Percentiles rank a stretch among this genome's conserved stretches.
phyloP scores from a whole-genome alignment of 2,329 filamentous ascomycete species.

The Claviceps quebecensis region DNA sequence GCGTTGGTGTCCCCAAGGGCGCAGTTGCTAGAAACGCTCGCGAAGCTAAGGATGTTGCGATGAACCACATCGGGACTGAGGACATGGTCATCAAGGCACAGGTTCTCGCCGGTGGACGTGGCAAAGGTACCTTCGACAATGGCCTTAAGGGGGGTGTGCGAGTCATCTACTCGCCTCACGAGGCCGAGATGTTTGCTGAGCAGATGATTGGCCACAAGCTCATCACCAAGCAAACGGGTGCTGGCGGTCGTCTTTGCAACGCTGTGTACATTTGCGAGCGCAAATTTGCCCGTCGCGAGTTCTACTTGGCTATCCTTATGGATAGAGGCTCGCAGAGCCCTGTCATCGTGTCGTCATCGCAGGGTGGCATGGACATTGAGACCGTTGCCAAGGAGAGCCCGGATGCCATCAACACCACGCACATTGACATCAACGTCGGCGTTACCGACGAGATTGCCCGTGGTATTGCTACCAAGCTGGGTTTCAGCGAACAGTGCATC shows the following conservation, averaged over 20 bases:
- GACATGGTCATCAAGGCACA: conserved; percentile 99
- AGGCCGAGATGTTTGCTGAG: conserved; percentile 92
- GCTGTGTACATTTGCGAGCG: conserved; percentile 98
- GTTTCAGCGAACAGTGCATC: conserved; percentile 96
- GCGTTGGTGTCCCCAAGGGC: conserved; percentile 83
- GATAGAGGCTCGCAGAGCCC: conserved; percentile 82
- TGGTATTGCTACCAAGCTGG: conserved; percentile 79
- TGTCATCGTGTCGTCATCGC: conserved; percentile 93
- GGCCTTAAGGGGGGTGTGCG: conserved; percentile 97
- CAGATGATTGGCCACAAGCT: conserved; percentile 99
- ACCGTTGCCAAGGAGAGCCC: conserved; percentile 95
- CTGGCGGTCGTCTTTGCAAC: conserved; percentile 84
- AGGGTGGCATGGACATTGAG: conserved; percentile 99
- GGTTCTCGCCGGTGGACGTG: conserved; percentile 91
- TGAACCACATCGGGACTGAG: conserved; percentile 73
- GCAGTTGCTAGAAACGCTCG: conserved; percentile 67
- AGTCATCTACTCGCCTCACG: conserved; percentile 95
- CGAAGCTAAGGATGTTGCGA: conserved; percentile 80
- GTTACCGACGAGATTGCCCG: conserved; percentile 92
- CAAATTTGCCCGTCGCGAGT: conserved; percentile 97
- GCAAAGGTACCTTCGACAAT: conserved; percentile 96
- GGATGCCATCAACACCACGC: conserved; percentile 86
- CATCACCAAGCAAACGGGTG: conserved; percentile 98
- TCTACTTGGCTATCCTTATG: conserved; percentile 98
- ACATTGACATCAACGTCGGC: conserved; percentile 84